Conservation (phyloP, 2,329 filamentous ascomycete species). For the Fusarium agapanthi region DNA sequence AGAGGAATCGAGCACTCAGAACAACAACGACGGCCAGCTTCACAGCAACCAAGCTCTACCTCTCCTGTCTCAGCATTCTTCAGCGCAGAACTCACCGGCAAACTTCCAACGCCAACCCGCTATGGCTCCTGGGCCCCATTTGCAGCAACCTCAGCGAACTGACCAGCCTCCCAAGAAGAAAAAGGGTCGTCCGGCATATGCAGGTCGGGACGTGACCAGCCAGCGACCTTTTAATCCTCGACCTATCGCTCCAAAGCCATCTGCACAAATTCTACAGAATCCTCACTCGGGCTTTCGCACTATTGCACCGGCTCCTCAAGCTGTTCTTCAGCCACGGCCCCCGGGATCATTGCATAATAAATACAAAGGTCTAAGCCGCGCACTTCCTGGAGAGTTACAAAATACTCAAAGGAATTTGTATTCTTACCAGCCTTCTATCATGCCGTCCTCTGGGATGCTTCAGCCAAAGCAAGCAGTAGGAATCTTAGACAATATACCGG, state of each 20-base stretch:
- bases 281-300: neutral
- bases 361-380: neutral
- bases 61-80: neutral
- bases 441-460: neutral
- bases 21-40: conserved; percentile 13
- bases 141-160: neutral
- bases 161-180: conserved; percentile 47
- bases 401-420: neutral
- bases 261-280: conserved; percentile 11
- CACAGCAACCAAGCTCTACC: conserved; percentile 1
- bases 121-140: conserved; percentile 3
- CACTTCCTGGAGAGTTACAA: neutral
- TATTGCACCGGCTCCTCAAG: conserved; percentile 19
- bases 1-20: conserved; percentile 47
- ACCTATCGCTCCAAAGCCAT: conserved; percentile 44
- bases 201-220: conserved; percentile 50
- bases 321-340: neutral
- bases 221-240: conserved; percentile 47
- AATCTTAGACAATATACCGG: neutral
- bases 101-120: conserved; percentile 41
- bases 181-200: conserved; percentile 56
- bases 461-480: neutral
- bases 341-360: neutral
- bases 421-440: neutral
- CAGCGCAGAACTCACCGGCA: neutral